Evolutionary conservation across 495 filamentous ascomycete species (phyloP).

Genomic region (Mycothermus thermophilus): DNA sequence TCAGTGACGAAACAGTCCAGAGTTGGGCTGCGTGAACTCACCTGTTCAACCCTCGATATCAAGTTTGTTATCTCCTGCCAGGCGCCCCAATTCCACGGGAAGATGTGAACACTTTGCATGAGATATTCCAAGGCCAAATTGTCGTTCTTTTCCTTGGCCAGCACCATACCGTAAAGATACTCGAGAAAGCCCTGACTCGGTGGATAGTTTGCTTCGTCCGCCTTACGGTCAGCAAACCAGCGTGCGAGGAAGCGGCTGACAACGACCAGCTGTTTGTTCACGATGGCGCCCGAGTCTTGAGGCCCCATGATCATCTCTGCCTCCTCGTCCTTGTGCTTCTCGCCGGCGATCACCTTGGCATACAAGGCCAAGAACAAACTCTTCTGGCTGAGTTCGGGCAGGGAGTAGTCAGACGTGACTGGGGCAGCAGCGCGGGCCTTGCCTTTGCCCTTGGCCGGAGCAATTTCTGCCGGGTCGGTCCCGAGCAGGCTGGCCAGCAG

Average conservation of each 20-base stretch:
- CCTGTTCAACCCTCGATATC: constrained; percentile 63
- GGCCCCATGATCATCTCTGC: constrained; percentile 96
- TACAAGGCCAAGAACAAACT: constrained; percentile 89
- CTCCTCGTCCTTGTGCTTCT: constrained; percentile 93
- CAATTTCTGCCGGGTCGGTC: constrained; percentile 29
- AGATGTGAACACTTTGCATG: constrained; percentile 67
- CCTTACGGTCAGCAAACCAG: constrained; percentile 54
- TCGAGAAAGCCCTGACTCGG: constrained; percentile 86
- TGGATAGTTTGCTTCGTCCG: constrained; percentile 41
- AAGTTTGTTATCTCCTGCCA: constrained; percentile 84
- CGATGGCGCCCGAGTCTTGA: constrained; percentile 65
- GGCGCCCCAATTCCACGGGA: constrained; percentile 90
- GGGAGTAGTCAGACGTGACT: constrained; percentile 8
- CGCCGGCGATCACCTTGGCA: constrained; percentile 80
- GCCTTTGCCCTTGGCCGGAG: constrained; percentile 41
- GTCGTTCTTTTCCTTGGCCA: constrained; percentile 85
- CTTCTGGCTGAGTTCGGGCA: constrained; percentile 58
- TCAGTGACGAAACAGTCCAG: no score
- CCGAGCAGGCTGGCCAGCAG: constrained; percentile 49
- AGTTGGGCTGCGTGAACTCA: constrained; percentile 26
- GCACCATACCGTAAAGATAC: constrained; percentile 72
- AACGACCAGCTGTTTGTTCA: constrained; percentile 67
- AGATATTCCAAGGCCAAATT: constrained; percentile 68
- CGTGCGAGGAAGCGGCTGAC: constrained; percentile 61
- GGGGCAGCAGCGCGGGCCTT: constrained; percentile 27